These are phyloP conservation scores for Fusarium proliferatum DNA, from an alignment of 2,329 filamentous ascomycete species.

Conservation along the genomic window DNA sequence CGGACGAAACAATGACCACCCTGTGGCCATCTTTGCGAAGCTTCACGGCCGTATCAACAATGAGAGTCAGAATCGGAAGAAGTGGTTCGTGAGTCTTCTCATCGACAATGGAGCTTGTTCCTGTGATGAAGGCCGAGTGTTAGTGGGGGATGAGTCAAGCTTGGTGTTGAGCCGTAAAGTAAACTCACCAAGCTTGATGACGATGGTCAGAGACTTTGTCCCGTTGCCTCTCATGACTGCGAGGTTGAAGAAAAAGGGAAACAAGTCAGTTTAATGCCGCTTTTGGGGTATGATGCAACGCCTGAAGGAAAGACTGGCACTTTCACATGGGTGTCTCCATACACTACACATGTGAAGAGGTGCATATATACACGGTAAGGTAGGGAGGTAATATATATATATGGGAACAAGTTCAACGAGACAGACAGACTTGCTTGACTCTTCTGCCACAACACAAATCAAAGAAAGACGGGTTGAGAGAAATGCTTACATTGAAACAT, in stretches of 20 bases:
- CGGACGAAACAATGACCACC: constrained; percentile 96
- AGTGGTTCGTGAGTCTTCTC: constrained; percentile 94
- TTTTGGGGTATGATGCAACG: constrained; percentile 10
- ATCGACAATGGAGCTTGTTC: constrained; percentile 98
- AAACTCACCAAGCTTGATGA: constrained; percentile 85
- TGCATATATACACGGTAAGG: constrained; percentile 10
- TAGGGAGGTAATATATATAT: constrained; percentile 5
- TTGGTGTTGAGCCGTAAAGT: constrained; percentile 7
- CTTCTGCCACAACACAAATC: constrained; percentile 18
- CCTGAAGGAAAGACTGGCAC: background rate
- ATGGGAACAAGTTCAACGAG: constrained; percentile 10
- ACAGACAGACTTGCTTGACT: background rate
- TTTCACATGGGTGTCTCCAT: constrained; percentile 22
- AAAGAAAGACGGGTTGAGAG: constrained; percentile 16
- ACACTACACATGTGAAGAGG: constrained; percentile 15
- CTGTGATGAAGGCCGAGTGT: constrained; percentile 65
- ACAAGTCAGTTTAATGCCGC: constrained; percentile 63
- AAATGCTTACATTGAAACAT: constrained; percentile 41
- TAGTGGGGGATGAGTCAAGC: constrained; percentile 30
- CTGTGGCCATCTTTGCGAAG: constrained; percentile 91
- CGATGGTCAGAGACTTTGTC: constrained; percentile 65
- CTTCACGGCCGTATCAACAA: constrained; percentile 92
- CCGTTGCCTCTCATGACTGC: constrained; percentile 70
- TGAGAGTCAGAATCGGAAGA: constrained; percentile 87
- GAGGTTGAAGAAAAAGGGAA: constrained; percentile 21